These are phyloP conservation scores for Baorangia bicolor DNA, from an alignment of 768 basidiomycete species.

Conservation along the genomic window DNA sequence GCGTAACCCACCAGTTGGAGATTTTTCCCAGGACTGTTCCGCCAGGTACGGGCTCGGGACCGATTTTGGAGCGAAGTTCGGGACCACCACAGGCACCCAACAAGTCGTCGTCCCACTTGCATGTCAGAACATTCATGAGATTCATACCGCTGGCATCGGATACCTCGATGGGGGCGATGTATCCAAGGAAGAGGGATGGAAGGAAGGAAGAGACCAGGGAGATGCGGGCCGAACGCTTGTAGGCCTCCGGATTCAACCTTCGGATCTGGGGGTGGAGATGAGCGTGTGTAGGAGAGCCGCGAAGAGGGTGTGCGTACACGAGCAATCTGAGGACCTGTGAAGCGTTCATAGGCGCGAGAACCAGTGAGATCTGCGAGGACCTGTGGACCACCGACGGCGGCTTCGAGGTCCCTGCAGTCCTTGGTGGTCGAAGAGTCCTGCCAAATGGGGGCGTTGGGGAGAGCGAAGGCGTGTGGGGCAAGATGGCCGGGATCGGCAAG, in stretches of 20 bases:
- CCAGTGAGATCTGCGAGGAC: neutral
- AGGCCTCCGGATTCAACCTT: neutral
- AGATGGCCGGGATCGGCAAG: conserved; percentile 1
- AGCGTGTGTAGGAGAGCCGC: too few species aligned
- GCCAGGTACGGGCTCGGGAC: conserved; percentile 2
- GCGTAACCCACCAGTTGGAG: conserved; percentile 1
- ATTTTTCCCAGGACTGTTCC: conserved; percentile 2
- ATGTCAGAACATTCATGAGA: conserved; percentile 4
- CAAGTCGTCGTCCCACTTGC: neutral
- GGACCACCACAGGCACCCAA: conserved; percentile 1
- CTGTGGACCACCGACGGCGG: neutral
- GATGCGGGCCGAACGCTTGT: neutral
- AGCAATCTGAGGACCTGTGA: conserved; percentile 8
- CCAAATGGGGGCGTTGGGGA: conserved; percentile 2
- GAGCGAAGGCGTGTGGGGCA: neutral
- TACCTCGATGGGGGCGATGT: conserved; percentile 6
- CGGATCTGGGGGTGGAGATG: conserved; percentile 3
- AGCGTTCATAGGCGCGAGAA: conserved; percentile 7
- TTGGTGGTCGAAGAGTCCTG: neutral
- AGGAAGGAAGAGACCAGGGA: conserved; percentile 5
- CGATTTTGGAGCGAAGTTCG: conserved; percentile 1
- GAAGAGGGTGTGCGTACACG: neutral
- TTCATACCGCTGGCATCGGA: conserved; percentile 10
- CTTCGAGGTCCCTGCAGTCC: conserved; percentile 1
- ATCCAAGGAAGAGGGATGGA: conserved; percentile 5